Percentiles rank a stretch among this genome's conserved stretches.
These are phyloP conservation scores for Zymoseptoria brevis DNA, from an alignment of 2,329 filamentous ascomycete species.

Conservation along the genomic window DNA sequence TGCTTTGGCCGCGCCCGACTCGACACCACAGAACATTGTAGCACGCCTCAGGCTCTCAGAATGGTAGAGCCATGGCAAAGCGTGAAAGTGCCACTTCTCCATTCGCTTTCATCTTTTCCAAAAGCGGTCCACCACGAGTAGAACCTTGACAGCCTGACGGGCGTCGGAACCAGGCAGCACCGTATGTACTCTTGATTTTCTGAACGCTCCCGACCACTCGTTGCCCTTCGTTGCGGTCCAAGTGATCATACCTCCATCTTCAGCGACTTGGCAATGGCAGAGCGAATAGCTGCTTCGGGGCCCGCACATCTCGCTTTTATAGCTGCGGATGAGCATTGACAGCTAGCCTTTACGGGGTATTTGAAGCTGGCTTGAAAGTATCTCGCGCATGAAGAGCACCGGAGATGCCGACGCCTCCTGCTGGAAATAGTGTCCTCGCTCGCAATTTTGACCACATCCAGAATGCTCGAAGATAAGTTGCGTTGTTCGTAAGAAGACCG, in stretches of 20 bases:
- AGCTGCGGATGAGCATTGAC: not conserved
- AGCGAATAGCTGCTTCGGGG: not conserved
- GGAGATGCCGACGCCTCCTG: not conserved
- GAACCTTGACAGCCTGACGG: not conserved
- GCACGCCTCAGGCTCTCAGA: no score
- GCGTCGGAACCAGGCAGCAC: not conserved
- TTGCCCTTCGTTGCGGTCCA: not conserved
- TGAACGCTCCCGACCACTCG: not conserved
- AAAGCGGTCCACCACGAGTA: not conserved
- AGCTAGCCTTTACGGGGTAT: not conserved
- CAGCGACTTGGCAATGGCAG: not conserved
- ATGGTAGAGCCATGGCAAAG: no score
- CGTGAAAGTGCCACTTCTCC: no score
- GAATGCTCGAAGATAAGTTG: slow-evolving; percentile 1
- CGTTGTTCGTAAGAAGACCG: not conserved
- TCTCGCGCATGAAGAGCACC: not conserved
- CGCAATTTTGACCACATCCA: slow-evolving; percentile 1
- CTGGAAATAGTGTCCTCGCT: not conserved
- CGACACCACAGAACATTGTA: no score
- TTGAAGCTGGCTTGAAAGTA: not conserved
- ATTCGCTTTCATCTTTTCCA: no score
- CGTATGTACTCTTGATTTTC: not conserved
- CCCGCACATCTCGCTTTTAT: not conserved
- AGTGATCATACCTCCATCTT: not conserved
- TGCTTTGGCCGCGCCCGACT: no score